Conservation (phyloP, 768 basidiomycete genomes). For the Myochromella boudieri region DNA sequence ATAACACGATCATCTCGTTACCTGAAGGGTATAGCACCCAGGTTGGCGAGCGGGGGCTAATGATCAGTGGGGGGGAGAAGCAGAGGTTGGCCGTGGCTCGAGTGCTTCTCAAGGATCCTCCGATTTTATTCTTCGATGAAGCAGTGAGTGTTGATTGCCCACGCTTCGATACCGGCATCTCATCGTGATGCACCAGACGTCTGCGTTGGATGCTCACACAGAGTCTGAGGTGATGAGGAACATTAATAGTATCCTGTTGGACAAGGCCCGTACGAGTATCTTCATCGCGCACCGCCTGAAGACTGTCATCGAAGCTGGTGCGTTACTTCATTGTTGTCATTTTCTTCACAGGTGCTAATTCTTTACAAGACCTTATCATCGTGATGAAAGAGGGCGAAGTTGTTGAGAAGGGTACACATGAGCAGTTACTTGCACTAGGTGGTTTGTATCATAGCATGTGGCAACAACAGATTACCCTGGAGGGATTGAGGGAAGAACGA, state of each 20-base stretch:
- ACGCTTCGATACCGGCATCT: background rate
- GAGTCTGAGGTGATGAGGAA: conserved; percentile 95
- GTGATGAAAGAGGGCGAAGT: conserved; percentile 91
- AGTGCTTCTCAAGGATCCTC: conserved; percentile 90
- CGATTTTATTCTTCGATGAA: conserved; percentile 97
- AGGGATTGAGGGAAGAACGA: conserved; percentile 24
- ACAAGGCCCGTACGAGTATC: conserved; percentile 85
- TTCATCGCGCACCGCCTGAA: conserved; percentile 95
- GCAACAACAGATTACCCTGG: conserved; percentile 64
- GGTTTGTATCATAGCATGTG: conserved; percentile 84
- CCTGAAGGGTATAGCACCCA: conserved; percentile 88
- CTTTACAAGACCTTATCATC: conserved; percentile 76
- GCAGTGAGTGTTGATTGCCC: conserved; percentile 64
- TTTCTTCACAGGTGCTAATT: background rate
- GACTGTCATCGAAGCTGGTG: conserved; percentile 89
- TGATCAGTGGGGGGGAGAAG: conserved; percentile 99
- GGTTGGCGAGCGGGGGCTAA: conserved; percentile 94
- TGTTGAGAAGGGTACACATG: conserved; percentile 92
- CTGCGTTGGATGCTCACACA: conserved; percentile 92
- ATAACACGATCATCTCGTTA: conserved; percentile 72
- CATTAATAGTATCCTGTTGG: conserved; percentile 76
- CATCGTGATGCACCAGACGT: conserved; percentile 58
- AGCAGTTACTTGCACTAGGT: conserved; percentile 68
- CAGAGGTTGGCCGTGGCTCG: conserved; percentile 94
- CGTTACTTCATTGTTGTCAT: conserved; percentile 18